Conservation (phyloP, 2,329 filamentous ascomycete genomes). For the Elsinoe perseae region DNA sequence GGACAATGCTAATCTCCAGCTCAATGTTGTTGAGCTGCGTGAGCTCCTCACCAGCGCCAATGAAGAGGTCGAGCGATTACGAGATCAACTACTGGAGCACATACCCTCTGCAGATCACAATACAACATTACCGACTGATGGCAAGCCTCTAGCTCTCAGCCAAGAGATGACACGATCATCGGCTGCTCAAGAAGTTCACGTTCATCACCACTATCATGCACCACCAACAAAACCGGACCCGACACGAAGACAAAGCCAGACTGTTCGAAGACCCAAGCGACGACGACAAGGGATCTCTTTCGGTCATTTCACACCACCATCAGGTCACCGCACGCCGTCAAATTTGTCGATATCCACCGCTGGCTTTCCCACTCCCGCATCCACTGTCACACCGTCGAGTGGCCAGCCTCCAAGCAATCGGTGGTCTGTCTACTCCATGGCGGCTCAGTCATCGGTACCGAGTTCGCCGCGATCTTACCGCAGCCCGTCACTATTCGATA, state of each 20-base stretch:
- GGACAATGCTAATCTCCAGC: slow-evolving; percentile 88
- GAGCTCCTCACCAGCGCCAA: slow-evolving; percentile 89
- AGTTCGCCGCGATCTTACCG: slow-evolving; percentile 70
- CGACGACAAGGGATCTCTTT: slow-evolving; percentile 59
- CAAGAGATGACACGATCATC: slow-evolving; percentile 58
- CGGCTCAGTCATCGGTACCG: slow-evolving; percentile 62
- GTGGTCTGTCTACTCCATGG: slow-evolving; percentile 57
- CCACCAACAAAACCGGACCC: slow-evolving; percentile 35
- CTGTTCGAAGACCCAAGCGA: slow-evolving; percentile 58
- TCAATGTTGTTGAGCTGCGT: slow-evolving; percentile 81
- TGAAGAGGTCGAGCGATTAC: slow-evolving; percentile 80
- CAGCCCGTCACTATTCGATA: slow-evolving; percentile 71
- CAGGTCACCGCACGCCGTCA: slow-evolving; percentile 29
- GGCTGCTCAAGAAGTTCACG: slow-evolving; percentile 67
- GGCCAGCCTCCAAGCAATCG: slow-evolving; percentile 46
- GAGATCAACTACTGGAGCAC: slow-evolving; percentile 68
- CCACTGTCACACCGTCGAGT: slow-evolving; percentile 22
- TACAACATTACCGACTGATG: slow-evolving; percentile 29
- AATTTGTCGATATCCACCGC: slow-evolving; percentile 14
- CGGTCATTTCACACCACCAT: slow-evolving; percentile 40
- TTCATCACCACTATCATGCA: slow-evolving; percentile 90
- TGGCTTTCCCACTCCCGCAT: slow-evolving; percentile 53
- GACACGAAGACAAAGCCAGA: slow-evolving; percentile 23
- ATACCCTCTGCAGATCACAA: slow-evolving; percentile 32
- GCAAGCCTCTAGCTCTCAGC: slow-evolving; percentile 47